A percentile compares a stretch with the other conserved stretches of the same genome.
Conservation (phyloP, 2,329 filamentous ascomycete genomes). For the Pleoardoris graminearum region DNA sequence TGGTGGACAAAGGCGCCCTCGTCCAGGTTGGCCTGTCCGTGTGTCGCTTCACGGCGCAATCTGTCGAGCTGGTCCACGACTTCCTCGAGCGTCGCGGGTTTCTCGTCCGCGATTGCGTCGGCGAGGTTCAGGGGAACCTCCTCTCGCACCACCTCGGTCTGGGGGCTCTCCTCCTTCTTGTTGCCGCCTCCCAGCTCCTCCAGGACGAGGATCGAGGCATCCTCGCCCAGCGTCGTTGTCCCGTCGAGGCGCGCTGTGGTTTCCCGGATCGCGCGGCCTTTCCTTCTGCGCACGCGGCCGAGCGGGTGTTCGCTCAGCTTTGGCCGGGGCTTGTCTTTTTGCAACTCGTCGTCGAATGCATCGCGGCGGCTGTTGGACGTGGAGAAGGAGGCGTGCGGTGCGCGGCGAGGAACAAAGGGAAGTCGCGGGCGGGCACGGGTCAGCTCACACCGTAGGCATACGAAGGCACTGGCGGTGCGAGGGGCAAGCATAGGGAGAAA, state of each 20-base stretch:
- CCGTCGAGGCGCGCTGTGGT: slow-evolving; percentile 33
- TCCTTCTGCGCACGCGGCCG: slow-evolving; percentile 25
- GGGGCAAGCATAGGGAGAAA: slow-evolving; percentile 41
- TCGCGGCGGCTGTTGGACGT: slow-evolving; percentile 28
- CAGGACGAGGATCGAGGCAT: slow-evolving; percentile 43
- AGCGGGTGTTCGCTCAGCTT: slow-evolving; percentile 19
- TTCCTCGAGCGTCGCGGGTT: slow-evolving; percentile 30
- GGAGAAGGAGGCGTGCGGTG: slow-evolving; percentile 33
- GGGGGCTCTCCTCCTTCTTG: slow-evolving; percentile 9
- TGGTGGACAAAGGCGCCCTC: slow-evolving; percentile 37
- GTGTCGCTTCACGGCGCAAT: slow-evolving; percentile 28
- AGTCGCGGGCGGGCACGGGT: slow-evolving; percentile 28
- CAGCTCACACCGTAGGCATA: slow-evolving; percentile 47
- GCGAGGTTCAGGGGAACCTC: slow-evolving; percentile 30
- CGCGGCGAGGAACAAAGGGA: slow-evolving; percentile 16
- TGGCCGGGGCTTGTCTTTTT: slow-evolving; percentile 11
- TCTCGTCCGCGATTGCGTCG: slow-evolving; percentile 33
- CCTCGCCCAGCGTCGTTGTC: slow-evolving; percentile 37
- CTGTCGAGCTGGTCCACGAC: slow-evolving; percentile 36
- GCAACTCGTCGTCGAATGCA: slow-evolving; percentile 21
- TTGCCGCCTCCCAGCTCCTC: slow-evolving; percentile 25
- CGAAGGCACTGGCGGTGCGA: slow-evolving; percentile 41
- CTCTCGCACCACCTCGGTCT: slow-evolving; percentile 4
- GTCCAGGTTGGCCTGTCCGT: slow-evolving; percentile 15
- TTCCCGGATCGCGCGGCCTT: slow-evolving; percentile 30